Base-by-base conservation (phyloP, 2,329 filamentous ascomycete genomes). In the Penicillium sp. region DNA sequence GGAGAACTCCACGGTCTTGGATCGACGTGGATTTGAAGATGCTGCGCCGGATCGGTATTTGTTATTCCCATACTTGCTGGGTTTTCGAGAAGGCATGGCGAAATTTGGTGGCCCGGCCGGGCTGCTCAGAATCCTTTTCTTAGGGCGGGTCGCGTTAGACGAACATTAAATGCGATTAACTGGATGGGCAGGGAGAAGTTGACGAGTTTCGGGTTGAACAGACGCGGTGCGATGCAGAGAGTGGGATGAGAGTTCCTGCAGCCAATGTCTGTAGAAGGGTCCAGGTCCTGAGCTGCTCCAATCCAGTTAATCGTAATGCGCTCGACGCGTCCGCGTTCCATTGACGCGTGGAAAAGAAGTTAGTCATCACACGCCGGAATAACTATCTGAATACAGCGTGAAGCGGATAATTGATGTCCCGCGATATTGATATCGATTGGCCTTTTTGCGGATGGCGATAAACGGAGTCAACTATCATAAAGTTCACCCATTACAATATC, bases 1-100 rank as follows among this genome's bases (percentile, higher is more conserved):
- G 8, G 89, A 88, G 33, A 91, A 87, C 56, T 93, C 87, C 64
- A 98, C 90, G 4, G 91, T 96, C 70, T 90, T 91, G 26, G 87
- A 81, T 68, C 84, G 84, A 54, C 81, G 81, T 50, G 82, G 80
- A 23, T 76, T 76, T 53, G 73, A 78, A 6, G 75, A 75, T 43
- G 78, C 68, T 46, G 74, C 71, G 37, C 67, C 65, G 9, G 78
- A 77, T 59, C 79, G 75, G 62, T 77, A 79, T 62, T 84, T 82
- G 60, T 78, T 80, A 60, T 78, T 80, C 69, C 90, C 89, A 82
- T 91, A 89, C 75, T 81, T 77, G 73, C 89, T 91, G 58, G 79
- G 78, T 68, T 79, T 78, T 67, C 78, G 73, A 59, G 76, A 70
- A 71, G 80, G 77, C 80, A 82, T 82, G 66, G 64, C 67, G 69